A percentile compares a stretch with the other conserved stretches of the same genome.
phyloP scores from a whole-genome alignment of 2,329 filamentous ascomycete genomes.

The Zasmidium angulare region DNA sequence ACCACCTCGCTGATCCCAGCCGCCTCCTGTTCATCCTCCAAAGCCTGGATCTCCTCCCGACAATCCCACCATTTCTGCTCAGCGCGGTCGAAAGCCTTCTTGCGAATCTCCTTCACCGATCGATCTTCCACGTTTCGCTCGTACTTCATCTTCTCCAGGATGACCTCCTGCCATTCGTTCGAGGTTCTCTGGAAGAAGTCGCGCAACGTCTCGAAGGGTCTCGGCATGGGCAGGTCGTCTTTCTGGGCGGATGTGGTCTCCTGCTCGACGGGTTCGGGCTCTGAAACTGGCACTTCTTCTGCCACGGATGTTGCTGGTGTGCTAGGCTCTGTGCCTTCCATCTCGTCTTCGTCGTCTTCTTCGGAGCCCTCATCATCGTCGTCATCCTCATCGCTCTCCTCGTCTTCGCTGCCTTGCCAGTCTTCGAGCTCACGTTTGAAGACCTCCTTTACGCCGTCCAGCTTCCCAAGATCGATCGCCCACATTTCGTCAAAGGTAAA shows the following conservation, averaged over 20 bases:
- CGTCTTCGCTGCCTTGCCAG: conserved; percentile 63
- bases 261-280: conserved; percentile 19
- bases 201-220: conserved; percentile 84
- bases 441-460: conserved; percentile 90
- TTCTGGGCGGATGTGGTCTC: conserved; percentile 54
- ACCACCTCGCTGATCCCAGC: conserved; percentile 94
- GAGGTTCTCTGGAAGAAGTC: conserved; percentile 91
- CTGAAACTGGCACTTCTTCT: conserved; percentile 20
- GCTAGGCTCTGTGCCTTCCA: conserved; percentile 48
- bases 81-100: conserved; percentile 82
- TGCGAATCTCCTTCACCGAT: conserved; percentile 86
- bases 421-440: conserved; percentile 83
- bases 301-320: conserved; percentile 29
- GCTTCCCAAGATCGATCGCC: conserved; percentile 87
- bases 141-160: conserved; percentile 73
- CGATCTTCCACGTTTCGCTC: conserved; percentile 68
- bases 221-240: conserved; percentile 71
- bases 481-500: conserved; percentile 96
- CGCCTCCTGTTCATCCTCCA: conserved; percentile 96
- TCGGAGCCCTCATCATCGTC: conserved; percentile 53
- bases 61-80: conserved; percentile 99
- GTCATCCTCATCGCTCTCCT: conserved; percentile 49
- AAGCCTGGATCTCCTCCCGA: conserved; percentile 82
- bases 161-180: conserved; percentile 83
- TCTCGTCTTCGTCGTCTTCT: conserved; percentile 51